A percentile compares a stretch with the other conserved stretches of the same genome.
Conservation (phyloP, 352 stramenopile genomes). For the Pythium aristosporum region DNA sequence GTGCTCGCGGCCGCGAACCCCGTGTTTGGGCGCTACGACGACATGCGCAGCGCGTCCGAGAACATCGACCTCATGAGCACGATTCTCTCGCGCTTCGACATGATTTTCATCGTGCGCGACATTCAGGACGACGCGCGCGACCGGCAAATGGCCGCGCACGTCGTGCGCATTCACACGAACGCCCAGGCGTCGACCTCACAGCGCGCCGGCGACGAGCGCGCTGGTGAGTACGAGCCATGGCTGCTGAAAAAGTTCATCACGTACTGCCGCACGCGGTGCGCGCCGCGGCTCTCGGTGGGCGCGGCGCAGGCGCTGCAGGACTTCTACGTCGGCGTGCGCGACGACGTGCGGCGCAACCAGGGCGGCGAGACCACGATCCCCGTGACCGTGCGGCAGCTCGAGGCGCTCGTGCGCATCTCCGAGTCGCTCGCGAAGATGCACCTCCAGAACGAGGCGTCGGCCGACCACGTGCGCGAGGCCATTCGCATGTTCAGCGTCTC, state of each 20-base stretch:
- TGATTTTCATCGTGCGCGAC: constrained; percentile 99
- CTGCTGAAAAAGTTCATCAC: constrained; percentile 98
- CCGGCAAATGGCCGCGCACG: constrained; percentile 96
- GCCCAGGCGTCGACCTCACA: constrained; percentile 25
- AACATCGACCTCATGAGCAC: constrained; percentile 99
- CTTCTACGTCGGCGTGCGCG: constrained; percentile 97
- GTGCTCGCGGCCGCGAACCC: constrained; percentile 97
- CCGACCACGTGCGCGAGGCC: constrained; percentile 95
- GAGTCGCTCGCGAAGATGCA: constrained; percentile 99
- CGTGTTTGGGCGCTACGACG: constrained; percentile 98
- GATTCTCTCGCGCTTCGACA: constrained; percentile 98
- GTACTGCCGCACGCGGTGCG: constrained; percentile 95
- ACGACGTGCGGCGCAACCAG: constrained; percentile 91
- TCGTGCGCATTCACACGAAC: constrained; percentile 98
- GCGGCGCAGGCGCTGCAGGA: constrained; percentile 93
- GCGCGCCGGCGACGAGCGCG: constrained; percentile 28
- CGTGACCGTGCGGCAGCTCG: constrained; percentile 98
- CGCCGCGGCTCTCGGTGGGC: constrained; percentile 89
- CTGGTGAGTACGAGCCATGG: constrained; percentile 76
- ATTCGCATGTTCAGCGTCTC: constrained; percentile 98
- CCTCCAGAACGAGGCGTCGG: constrained; percentile 80
- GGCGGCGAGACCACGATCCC: constrained; percentile 87
- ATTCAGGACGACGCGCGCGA: constrained; percentile 96
- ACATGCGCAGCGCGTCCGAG: constrained; percentile 97
- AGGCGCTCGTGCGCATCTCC: constrained; percentile 96